These are phyloP conservation scores for Diaporthe citri DNA, from an alignment of 2,329 filamentous ascomycete species.

Conservation along the genomic window DNA sequence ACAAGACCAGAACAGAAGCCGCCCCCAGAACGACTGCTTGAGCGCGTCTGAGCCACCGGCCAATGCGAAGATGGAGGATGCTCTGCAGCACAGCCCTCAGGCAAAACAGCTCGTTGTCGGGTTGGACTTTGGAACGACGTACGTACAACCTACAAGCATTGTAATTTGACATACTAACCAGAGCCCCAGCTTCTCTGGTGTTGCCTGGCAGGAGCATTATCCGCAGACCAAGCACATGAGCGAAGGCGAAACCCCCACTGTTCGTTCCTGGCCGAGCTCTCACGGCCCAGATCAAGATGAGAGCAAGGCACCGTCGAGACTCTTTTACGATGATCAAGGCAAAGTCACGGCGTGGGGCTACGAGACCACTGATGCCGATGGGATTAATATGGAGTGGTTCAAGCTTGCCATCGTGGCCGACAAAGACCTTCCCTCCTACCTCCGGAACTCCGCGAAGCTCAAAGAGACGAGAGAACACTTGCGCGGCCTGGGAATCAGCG, in stretches of 20 bases:
- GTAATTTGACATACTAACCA: rapidly evolving
- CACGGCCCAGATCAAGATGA: neutral
- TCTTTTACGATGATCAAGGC: neutral
- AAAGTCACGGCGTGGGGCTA: neutral
- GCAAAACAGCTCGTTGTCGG: neutral
- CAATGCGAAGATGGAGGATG: neutral
- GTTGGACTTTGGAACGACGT: neutral
- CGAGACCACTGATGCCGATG: neutral
- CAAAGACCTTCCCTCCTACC: neutral
- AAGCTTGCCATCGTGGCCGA: neutral
- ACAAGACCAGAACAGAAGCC: neutral
- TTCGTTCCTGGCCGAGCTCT: neutral
- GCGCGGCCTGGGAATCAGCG: neutral
- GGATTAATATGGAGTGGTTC: neutral
- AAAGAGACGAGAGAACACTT: neutral
- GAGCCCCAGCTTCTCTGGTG: neutral
- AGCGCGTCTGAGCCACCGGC: neutral
- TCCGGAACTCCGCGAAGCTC: neutral
- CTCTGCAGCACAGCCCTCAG: too few species aligned
- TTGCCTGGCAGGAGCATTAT: neutral
- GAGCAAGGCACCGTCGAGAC: neutral
- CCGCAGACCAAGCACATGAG: neutral
- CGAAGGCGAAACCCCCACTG: neutral
- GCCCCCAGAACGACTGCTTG: too few species aligned
- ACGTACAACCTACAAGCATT: rapidly evolving